Evolutionary conservation across 257 asterid species (phyloP), one percentile per base, ranked within the genome.

Genomic region (Schizonepeta tenuifolia): DNA sequence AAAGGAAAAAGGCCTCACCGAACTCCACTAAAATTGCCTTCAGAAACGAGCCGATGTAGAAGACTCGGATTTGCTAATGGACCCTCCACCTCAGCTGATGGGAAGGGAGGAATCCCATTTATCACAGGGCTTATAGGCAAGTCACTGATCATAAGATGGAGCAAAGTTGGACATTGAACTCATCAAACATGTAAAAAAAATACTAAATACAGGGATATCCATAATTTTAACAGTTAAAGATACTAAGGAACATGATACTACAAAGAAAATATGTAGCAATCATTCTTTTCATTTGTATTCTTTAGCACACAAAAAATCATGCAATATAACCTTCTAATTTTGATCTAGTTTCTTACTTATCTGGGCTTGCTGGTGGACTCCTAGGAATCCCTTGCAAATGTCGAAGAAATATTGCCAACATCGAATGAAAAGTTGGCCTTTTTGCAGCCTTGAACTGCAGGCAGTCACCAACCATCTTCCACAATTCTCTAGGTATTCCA

Each of bases 391-490:
- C 96, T 77, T 90, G 97, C 92, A 95, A 87, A 85, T 90, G 90
- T 21, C 92, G 96, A 72, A 95, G 97, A 84, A 95, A 95, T 74
- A 89, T 88, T 68, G 87, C 83, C 72, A 89, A 78, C 98, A 95
- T 95, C 46, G 97, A 86, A 83, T 86, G 91, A 83, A 95, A 95
- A 76, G 97, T 84, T 58, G 99, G 99, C 72, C 99, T 88, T 80
- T 63, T 87, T 59, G 97, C 87, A 55, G 91, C 87, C 86, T 87
- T 92, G 86, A 85, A 85, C 80, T 95, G 99, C 82, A 95, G 86
- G 84, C 99, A 95, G 81, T 95, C 99, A 75, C 99, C 99, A 87
- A 95, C 89, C 98, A 95, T 92, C 86, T 88, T 95, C 99, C 99
- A 95, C 85, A 95, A 75, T 74, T 95, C 98, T 80, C 93, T 85